These are phyloP conservation scores for Fusarium sororula DNA, from an alignment of 2,329 filamentous ascomycete genomes.

Conservation along the genomic window DNA sequence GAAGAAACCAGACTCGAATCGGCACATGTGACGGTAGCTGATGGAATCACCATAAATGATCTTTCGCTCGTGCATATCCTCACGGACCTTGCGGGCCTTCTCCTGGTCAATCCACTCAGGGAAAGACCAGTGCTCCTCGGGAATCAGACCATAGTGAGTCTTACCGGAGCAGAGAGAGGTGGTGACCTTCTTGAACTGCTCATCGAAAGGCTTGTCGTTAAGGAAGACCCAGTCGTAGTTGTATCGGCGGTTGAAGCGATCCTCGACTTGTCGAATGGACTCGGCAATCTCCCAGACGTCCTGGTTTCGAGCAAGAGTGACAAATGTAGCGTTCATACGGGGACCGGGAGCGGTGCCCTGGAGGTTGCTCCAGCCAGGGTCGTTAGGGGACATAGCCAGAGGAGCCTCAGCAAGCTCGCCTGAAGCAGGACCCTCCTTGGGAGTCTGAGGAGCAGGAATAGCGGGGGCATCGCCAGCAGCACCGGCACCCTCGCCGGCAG, in stretches of 20 bases:
- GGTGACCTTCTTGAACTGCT: constrained; percentile 92
- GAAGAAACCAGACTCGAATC: constrained; percentile 99
- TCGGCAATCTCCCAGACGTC: constrained; percentile 97
- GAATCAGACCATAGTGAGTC: constrained; percentile 89
- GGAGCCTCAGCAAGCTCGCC: constrained; percentile 15
- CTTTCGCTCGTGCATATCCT: constrained; percentile 93
- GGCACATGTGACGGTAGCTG: constrained; percentile 99
- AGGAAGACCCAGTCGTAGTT: constrained; percentile 99
- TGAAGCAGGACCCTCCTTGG: constrained; percentile 49
- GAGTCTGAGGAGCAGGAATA: constrained; percentile 2
- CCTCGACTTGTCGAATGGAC: constrained; percentile 95
- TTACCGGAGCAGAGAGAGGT: constrained; percentile 89
- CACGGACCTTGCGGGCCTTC: constrained; percentile 86
- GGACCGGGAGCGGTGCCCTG: constrained; percentile 67
- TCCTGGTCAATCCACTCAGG: constrained; percentile 96
- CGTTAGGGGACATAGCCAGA: constrained; percentile 62
- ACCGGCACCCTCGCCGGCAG: constrained; percentile 20
- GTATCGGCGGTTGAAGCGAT: constrained; percentile 96
- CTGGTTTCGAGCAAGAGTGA: constrained; percentile 90
- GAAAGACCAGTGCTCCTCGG: constrained; percentile 96
- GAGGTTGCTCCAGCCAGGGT: constrained; percentile 63
- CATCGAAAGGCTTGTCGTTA: constrained; percentile 94
- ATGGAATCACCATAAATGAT: constrained; percentile 98
- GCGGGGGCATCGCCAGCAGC: neutral
- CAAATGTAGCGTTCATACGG: constrained; percentile 96